These are phyloP conservation scores for Chimonanthus salicifolius DNA, from an alignment of 164 flowering plant genomes.

Conservation along the genomic window DNA sequence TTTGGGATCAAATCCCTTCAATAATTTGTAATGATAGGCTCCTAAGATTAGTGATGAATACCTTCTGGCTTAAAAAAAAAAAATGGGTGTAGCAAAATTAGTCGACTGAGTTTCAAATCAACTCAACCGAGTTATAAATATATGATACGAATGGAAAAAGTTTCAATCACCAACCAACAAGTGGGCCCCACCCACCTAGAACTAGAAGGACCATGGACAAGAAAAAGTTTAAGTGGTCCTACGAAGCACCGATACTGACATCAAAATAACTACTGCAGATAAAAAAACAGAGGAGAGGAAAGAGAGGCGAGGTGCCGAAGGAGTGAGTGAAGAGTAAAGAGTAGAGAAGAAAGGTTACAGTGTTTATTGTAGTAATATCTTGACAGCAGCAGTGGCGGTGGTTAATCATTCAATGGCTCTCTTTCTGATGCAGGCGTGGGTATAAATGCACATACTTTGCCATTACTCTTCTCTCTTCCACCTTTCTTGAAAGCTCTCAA, in stretches of 20 bases:
- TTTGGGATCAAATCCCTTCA: too few species aligned
- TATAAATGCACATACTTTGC: constrained; percentile 66
- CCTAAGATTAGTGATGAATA: too few species aligned
- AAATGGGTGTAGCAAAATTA: too few species aligned
- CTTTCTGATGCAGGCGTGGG: constrained; percentile 83
- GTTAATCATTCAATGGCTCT: constrained; percentile 87
- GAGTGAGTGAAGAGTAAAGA: not conserved
- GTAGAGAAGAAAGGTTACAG: not conserved
- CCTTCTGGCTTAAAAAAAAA: too few species aligned
- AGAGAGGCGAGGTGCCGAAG: not conserved
- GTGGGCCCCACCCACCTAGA: not conserved
- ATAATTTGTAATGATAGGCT: too few species aligned
- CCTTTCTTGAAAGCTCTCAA: constrained; percentile 4
- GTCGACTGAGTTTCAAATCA: not conserved
- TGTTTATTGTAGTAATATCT: not conserved
- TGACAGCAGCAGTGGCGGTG: constrained; percentile 69
- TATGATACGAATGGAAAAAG: not conserved
- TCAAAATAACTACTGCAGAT: not conserved
- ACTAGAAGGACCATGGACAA: not conserved
- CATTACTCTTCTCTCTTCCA: constrained; percentile 11
- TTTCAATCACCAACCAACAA: not conserved
- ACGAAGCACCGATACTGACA: not conserved
- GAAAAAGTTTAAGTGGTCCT: not conserved
- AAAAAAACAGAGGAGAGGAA: not conserved
- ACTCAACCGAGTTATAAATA: not conserved